phyloP scores from a whole-genome alignment of 805 yeast genomes.

The Dipodascus geniculatus region DNA sequence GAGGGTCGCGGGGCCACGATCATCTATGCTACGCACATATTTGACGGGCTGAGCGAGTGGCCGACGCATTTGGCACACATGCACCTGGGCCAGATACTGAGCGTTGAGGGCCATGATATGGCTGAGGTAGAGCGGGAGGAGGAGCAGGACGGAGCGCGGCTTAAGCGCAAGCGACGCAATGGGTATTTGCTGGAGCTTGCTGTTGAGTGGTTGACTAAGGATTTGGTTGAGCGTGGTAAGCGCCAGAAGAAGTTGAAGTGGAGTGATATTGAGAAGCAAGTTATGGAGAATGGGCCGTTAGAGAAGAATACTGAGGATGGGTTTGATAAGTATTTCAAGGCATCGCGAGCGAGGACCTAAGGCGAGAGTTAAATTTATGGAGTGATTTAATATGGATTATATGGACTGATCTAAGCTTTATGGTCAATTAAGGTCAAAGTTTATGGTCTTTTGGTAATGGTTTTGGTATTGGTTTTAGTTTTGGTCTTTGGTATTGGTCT shows the following conservation, averaged over 20 bases:
- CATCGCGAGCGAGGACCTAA: slow-evolving; percentile 17
- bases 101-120: slow-evolving; percentile 8
- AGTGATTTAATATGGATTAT: not conserved
- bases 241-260: slow-evolving; percentile 42
- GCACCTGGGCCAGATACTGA: slow-evolving; percentile 46
- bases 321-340: slow-evolving; percentile 20
- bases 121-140: slow-evolving; percentile 14
- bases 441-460: no score
- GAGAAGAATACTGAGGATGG: slow-evolving; percentile 18
- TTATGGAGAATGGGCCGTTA: slow-evolving; percentile 11
- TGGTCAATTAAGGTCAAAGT: no score
- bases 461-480: no score
- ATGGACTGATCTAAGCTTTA: no score
- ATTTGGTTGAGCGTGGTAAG: slow-evolving; percentile 39
- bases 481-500: no score
- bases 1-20: slow-evolving; percentile 57
- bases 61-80: slow-evolving; percentile 77
- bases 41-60: slow-evolving; percentile 90
- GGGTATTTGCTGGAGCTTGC: slow-evolving; percentile 26
- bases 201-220: slow-evolving; percentile 27
- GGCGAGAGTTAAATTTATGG: no score
- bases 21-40: slow-evolving; percentile 82
- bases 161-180: slow-evolving; percentile 5
- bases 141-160: not conserved
- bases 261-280: slow-evolving; percentile 38